phyloP scores from a whole-genome alignment of 495 filamentous ascomycete species.

The Lophiostoma macrostomum region DNA sequence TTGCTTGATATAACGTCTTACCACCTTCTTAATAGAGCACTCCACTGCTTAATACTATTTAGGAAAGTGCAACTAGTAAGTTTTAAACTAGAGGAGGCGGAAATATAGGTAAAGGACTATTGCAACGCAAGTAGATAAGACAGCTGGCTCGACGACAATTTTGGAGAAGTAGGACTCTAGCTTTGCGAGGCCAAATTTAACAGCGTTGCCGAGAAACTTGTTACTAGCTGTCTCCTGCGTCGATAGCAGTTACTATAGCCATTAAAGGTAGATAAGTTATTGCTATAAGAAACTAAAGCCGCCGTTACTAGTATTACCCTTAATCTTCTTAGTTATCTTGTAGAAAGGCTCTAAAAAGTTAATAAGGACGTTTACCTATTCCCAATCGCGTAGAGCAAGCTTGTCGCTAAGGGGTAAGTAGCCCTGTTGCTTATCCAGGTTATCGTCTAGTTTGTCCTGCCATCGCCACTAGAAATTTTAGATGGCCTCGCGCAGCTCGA shows the following conservation, averaged over 20 bases:
- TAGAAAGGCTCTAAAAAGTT: neutral
- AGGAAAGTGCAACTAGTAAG: too few relatives aligned
- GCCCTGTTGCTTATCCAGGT: neutral
- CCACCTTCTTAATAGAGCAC: too few relatives aligned
- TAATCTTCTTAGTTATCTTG: neutral
- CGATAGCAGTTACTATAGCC: neutral
- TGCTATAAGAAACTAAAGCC: neutral
- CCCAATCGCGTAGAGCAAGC: neutral
- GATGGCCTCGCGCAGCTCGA: neutral
- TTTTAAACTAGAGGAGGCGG: neutral
- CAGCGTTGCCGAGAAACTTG: neutral
- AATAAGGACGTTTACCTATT: neutral
- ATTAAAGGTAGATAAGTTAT: neutral
- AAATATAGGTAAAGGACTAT: neutral
- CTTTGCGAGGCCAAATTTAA: neutral
- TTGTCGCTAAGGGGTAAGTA: too few relatives aligned
- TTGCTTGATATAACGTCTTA: too few relatives aligned
- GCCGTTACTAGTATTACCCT: neutral
- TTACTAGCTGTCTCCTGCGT: neutral
- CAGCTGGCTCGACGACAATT: neutral
- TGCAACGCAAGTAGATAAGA: neutral
- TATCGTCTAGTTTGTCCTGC: neutral
- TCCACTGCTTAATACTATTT: too few relatives aligned
- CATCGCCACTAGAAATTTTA: neutral
- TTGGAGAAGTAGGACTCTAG: neutral